Conservation (phyloP, 208 protist genomes). For the Leishmania braziliensis region DNA sequence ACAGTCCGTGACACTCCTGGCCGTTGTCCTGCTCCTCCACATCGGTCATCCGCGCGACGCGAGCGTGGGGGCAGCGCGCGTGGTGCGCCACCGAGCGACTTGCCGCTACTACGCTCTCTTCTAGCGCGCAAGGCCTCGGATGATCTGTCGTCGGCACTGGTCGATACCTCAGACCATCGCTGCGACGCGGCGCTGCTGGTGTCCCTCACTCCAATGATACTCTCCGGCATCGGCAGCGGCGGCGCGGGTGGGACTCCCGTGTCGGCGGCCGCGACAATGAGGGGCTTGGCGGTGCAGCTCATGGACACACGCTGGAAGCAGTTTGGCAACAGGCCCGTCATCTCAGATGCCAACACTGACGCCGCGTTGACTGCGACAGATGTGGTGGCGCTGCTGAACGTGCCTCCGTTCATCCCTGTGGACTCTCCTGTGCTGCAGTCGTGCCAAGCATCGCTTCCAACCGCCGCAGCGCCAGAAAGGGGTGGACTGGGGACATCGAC, state of each 20-base stretch:
- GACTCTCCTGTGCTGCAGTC: neutral
- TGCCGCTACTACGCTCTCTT: slow-evolving; percentile 31
- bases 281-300: slow-evolving; percentile 12
- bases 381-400: slow-evolving; percentile 24
- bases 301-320: slow-evolving; percentile 28
- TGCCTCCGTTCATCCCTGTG: slow-evolving; percentile 18
- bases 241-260: slow-evolving; percentile 3
- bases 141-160: slow-evolving; percentile 28
- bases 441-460: neutral
- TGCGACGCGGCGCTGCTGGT: slow-evolving; percentile 62
- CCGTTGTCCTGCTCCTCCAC: neutral
- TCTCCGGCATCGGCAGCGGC: slow-evolving; percentile 32
- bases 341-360: neutral
- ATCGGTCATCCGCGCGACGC: neutral
- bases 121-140: slow-evolving; percentile 35
- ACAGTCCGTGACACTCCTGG: neutral
- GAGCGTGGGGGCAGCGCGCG: neutral
- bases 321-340: slow-evolving; percentile 20
- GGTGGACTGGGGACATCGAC: neutral
- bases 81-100: slow-evolving; percentile 7
- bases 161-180: slow-evolving; percentile 25
- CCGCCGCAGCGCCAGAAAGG: neutral
- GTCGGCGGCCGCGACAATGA: slow-evolving; percentile 16
- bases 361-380: slow-evolving; percentile 3
- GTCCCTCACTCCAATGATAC: slow-evolving; percentile 78